A percentile compares a stretch with the other conserved stretches of the same genome.
Conservation (phyloP, 257 asterid genomes). For the Lavandula angustifolia region DNA sequence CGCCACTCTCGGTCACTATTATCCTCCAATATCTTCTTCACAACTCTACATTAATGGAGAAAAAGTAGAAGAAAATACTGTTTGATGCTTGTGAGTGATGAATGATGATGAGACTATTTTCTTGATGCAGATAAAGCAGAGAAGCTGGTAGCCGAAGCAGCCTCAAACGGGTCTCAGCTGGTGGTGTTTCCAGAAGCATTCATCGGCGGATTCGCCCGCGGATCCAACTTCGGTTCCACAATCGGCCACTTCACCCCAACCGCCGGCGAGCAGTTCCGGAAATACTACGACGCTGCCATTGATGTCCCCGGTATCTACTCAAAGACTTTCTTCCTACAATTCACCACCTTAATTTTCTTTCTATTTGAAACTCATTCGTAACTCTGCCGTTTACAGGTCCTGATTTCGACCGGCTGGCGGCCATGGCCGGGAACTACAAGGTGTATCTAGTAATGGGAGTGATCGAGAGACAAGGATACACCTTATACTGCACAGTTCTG, state of each 20-base stretch:
- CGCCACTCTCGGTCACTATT: no score
- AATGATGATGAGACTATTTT: no score
- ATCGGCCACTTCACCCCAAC: slow-evolving; percentile 82
- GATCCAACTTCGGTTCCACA: slow-evolving; percentile 77
- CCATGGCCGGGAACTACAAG: slow-evolving; percentile 91
- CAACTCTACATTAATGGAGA: no score
- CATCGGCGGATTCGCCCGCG: slow-evolving; percentile 96
- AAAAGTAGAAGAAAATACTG: no score
- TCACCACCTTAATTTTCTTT: no score
- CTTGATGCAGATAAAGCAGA: slow-evolving; percentile 95
- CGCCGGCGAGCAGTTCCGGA: slow-evolving; percentile 88
- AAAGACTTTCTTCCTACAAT: no score
- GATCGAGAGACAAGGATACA: slow-evolving; percentile 88
- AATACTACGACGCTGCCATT: slow-evolving; percentile 83
- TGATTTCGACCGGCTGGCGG: slow-evolving; percentile 85
- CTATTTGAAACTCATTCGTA: no score
- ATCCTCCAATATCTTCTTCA: no score
- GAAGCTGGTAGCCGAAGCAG: slow-evolving; percentile 90
- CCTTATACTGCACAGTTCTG: slow-evolving; percentile 78
- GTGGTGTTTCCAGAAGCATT: slow-evolving; percentile 98
- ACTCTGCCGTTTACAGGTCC: no score
- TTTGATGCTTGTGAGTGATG: no score
- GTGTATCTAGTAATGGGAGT: slow-evolving; percentile 88
- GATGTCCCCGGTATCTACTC: slow-evolving; percentile 73
- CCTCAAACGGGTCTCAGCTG: slow-evolving; percentile 77